Evolutionary conservation across 805 yeast species (phyloP).

Genomic region (Ascoidea asiatica): DNA sequence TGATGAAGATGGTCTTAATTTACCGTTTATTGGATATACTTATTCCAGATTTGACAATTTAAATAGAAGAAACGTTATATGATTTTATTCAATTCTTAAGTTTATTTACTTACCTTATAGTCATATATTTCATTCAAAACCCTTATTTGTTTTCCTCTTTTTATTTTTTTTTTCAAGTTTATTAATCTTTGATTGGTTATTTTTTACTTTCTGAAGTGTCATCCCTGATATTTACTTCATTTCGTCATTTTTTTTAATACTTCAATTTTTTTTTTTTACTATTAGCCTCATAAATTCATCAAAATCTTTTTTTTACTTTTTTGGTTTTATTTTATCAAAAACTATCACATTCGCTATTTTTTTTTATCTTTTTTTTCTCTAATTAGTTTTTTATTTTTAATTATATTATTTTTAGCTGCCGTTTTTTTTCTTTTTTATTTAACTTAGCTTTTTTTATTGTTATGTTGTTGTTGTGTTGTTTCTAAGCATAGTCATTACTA

Average conservation of each 20-base stretch:
- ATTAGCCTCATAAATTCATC: no score
- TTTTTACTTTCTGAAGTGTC: neutral
- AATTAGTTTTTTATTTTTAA: neutral
- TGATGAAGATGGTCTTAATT: conserved; percentile 27
- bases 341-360: neutral
- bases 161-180: no score
- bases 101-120: neutral
- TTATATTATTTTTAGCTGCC: no score
- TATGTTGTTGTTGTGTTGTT: neutral
- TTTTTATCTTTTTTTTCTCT: no score
- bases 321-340: neutral
- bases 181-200: no score
- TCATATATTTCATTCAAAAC: neutral
- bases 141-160: no score
- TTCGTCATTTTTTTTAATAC: neutral
- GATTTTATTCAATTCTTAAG: no score
- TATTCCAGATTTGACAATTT: conserved; percentile 34
- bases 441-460: no score
- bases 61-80: conserved; percentile 19
- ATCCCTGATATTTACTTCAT: neutral
- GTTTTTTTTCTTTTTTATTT: no score
- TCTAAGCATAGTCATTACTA: neutral
- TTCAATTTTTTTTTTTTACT: neutral
- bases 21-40: conserved; percentile 38
- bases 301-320: neutral